Base-by-base conservation (phyloP, 2,329 filamentous ascomycete genomes). In the Paracoccidioides brasiliensis region DNA sequence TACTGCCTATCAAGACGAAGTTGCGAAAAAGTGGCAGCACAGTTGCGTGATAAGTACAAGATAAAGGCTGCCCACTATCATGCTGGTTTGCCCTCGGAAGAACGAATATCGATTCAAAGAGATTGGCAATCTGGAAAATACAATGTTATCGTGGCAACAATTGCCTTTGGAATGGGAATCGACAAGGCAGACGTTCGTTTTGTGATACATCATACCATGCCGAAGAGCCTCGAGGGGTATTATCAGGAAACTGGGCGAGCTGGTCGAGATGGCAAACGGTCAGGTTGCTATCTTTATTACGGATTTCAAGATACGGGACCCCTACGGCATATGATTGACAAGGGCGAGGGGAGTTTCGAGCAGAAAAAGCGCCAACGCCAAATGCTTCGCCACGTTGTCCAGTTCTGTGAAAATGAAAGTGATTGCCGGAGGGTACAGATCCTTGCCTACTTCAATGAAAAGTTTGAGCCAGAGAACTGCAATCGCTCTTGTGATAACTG, bases 101-200 rank as follows among this genome's bases (percentile, higher is more conserved):
- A 86, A 53, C 91, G 91, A 67, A 76, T 78, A 1, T 68, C 78
- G 5, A 80, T 93, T 4, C 91, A 97, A 69, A 80, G 80, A 58
- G 71, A 82, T 35, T 98, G 93, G 93, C 93, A 98, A 69, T 74
- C 73, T 45, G 89, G 90, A 5, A 73, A 76, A 53, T 80, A 85
- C 64, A 86, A 95, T 62, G 87, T 98, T 38, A 94, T 98, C 45
- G 93, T 98, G 52, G 94, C 93, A 22, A 98, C 93, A 0, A 97
- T 98, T 69, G 93, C 93, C 30, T 98, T 98, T 67, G 93, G 93
- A 5, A 98, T 98, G 93, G 93, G 93, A n/a, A 98, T 98, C 61
- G 93, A 98, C 74, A 98, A 98, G 69, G 82, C 90, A 0, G 86
- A 98, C 67, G 93, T 98, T 50, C 86, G 93, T 33, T 98, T 95